phyloP scores from a whole-genome alignment of 2,329 filamentous ascomycete species.

The Fusarium secorum region DNA sequence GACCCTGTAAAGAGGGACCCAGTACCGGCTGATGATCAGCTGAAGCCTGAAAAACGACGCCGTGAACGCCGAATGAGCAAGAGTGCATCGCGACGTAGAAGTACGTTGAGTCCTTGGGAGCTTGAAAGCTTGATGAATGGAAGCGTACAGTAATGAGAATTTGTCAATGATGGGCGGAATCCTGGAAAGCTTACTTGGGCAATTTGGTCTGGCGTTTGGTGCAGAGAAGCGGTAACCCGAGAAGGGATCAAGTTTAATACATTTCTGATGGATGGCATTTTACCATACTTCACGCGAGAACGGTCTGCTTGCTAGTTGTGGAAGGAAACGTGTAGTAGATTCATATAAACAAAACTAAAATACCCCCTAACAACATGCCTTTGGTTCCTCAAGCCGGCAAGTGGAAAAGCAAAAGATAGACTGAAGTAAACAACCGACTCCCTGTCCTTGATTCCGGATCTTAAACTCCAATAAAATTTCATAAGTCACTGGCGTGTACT shows the following conservation, averaged over 20 bases:
- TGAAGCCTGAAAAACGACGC: conserved; percentile 55
- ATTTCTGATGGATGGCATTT: conserved; percentile 10
- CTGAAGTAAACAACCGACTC: not conserved
- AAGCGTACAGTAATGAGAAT: conserved; percentile 50
- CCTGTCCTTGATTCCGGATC: conserved; percentile 7
- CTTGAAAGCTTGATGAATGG: conserved; percentile 69
- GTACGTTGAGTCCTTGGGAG: conserved; percentile 79
- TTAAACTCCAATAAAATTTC: conserved; percentile 31
- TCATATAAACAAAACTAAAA: not conserved
- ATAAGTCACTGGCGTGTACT: not conserved
- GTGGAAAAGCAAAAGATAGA: not conserved
- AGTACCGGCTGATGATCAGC: conserved; percentile 26
- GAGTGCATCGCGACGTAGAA: conserved; percentile 70
- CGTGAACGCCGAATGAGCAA: conserved; percentile 62
- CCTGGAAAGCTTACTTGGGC: conserved; percentile 28
- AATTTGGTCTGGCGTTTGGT: conserved; percentile 37
- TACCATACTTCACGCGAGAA: not conserved
- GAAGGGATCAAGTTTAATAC: conserved; percentile 10
- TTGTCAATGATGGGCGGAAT: conserved; percentile 28
- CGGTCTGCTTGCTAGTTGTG: not conserved
- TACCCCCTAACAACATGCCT: not conserved
- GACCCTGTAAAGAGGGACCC: conserved; percentile 50
- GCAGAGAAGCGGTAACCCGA: conserved; percentile 19
- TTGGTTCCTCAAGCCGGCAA: not conserved
- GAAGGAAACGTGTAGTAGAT: not conserved